These are phyloP conservation scores for Apophysomyces ossiformis DNA, from an alignment of 371 early-diverging fungal genomes.

Conservation along the genomic window DNA sequence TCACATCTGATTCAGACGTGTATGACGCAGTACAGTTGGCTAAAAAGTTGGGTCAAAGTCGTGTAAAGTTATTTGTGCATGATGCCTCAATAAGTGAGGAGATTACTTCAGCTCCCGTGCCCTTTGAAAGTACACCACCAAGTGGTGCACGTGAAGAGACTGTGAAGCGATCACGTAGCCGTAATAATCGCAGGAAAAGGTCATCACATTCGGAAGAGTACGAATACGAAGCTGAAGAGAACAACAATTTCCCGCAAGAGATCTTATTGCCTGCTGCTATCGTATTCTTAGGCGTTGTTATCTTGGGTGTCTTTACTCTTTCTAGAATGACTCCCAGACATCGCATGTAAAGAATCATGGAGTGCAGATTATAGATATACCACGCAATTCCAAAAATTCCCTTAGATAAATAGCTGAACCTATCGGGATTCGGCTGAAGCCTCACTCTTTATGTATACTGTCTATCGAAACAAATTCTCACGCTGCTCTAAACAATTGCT, in stretches of 20 bases:
- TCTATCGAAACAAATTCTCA: too few relatives aligned
- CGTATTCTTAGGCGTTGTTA: slow-evolving; percentile 59
- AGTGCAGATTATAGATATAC: background rate
- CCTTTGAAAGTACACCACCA: background rate
- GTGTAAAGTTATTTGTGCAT: slow-evolving; percentile 72
- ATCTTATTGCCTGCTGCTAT: slow-evolving; percentile 66
- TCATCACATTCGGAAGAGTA: slow-evolving; percentile 4
- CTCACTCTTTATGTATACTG: too few relatives aligned
- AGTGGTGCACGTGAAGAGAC: slow-evolving; percentile 15
- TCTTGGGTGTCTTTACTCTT: slow-evolving; percentile 62
- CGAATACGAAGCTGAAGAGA: slow-evolving; percentile 21
- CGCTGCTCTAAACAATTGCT: too few relatives aligned
- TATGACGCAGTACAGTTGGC: slow-evolving; percentile 82
- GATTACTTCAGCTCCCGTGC: background rate
- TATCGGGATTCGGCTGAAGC: too few relatives aligned
- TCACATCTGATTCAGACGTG: slow-evolving; percentile 78
- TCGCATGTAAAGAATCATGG: slow-evolving; percentile 4
- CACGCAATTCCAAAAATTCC: background rate
- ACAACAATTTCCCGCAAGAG: slow-evolving; percentile 54
- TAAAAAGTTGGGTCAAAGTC: slow-evolving; percentile 67
- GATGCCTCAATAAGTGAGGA: slow-evolving; percentile 29
- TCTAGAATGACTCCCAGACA: slow-evolving; percentile 22
- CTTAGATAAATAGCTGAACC: background rate
- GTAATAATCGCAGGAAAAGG: slow-evolving; percentile 10
- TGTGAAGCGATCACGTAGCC: background rate